phyloP scores from a whole-genome alignment of 192 early-diverging fungal genomes.

The Backusella luteola region DNA sequence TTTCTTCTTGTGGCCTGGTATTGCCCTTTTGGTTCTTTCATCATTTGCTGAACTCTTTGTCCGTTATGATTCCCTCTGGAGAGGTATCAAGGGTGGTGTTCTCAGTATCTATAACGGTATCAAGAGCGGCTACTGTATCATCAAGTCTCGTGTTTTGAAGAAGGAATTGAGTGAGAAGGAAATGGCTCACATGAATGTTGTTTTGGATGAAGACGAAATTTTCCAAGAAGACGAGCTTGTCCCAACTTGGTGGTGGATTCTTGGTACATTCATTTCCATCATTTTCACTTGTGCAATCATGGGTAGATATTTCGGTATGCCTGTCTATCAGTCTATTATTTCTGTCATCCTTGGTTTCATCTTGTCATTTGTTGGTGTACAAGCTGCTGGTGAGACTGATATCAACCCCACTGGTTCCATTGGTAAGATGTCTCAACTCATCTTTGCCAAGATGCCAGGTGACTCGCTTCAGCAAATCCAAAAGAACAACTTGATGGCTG shows the following conservation, averaged over 20 bases:
- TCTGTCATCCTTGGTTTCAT: constrained; percentile 63
- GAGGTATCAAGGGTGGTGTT: constrained; percentile 41
- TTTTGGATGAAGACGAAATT: constrained; percentile 37
- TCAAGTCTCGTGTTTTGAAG: constrained; percentile 13
- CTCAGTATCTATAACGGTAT: not conserved
- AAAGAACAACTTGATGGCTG: constrained; percentile 58
- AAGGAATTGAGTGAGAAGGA: not conserved
- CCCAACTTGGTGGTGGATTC: constrained; percentile 53
- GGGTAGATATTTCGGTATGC: constrained; percentile 53
- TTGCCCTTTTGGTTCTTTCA: constrained; percentile 62
- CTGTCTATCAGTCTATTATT: constrained; percentile 58
- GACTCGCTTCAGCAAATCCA: constrained; percentile 37
- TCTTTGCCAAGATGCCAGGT: constrained; percentile 58
- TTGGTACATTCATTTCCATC: constrained; percentile 48
- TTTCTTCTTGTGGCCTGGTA: constrained; percentile 73
- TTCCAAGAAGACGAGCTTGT: constrained; percentile 50
- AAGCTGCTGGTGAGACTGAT: constrained; percentile 64
- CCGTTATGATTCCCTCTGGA: constrained; percentile 44
- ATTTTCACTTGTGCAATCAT: constrained; percentile 59
- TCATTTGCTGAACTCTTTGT: constrained; percentile 60
- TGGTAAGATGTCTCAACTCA: constrained; percentile 63
- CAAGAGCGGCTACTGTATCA: not conserved
- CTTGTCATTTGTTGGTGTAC: constrained; percentile 63
- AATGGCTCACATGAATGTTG: constrained; percentile 1
- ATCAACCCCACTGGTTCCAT: constrained; percentile 65